Percentiles rank a stretch among this genome's conserved stretches.
phyloP scores from a whole-genome alignment of 148 eudicot genomes.

The Vaccinium vitisidaea region DNA sequence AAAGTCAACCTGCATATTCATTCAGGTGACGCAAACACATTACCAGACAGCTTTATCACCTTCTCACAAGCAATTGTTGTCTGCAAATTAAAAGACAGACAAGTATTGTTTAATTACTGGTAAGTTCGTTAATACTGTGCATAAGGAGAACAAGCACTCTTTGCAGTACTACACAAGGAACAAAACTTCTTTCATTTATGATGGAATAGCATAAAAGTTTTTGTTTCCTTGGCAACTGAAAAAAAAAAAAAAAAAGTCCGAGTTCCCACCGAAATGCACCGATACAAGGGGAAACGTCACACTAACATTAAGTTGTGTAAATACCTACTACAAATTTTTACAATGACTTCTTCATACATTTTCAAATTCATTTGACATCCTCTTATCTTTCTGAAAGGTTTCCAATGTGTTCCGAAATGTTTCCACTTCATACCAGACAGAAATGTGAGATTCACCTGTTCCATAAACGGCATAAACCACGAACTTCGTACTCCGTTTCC shows the following conservation, averaged over 20 bases:
- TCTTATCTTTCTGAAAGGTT: neutral
- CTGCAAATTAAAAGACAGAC: conserved; percentile 29
- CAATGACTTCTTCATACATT: too few relatives aligned
- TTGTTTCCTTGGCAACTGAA: neutral
- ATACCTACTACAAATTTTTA: too few relatives aligned
- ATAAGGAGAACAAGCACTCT: neutral
- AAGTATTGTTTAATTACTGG: neutral
- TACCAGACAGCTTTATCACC: conserved; percentile 33
- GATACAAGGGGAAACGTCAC: neutral
- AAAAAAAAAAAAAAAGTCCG: neutral
- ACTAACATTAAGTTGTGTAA: too few relatives aligned
- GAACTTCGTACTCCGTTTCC: conserved; percentile 59
- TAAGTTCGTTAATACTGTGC: neutral
- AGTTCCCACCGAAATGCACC: neutral
- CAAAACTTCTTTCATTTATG: neutral
- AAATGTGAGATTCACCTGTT: conserved; percentile 42
- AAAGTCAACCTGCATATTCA: neutral
- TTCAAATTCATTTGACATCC: too few relatives aligned
- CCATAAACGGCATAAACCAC: conserved; percentile 54
- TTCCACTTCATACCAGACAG: neutral
- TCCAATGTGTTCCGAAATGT: neutral
- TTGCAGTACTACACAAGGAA: neutral
- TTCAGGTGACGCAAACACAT: conserved; percentile 4
- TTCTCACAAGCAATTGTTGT: conserved; percentile 56
- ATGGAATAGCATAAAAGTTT: neutral